phyloP scores from a whole-genome alignment of 129 eudicot genomes.

The Arctium lappa region DNA sequence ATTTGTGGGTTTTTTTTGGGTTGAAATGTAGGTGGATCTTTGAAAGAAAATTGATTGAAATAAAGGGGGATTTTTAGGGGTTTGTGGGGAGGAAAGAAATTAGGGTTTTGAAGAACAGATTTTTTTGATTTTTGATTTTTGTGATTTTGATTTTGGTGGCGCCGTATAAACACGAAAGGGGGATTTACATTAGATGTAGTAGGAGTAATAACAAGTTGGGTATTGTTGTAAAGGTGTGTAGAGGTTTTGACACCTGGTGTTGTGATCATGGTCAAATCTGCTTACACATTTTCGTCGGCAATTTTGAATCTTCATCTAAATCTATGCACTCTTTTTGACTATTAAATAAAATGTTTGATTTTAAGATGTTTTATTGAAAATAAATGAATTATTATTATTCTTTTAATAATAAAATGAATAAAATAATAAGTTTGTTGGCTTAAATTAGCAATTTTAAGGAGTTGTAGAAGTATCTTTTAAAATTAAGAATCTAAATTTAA shows the following conservation, averaged over 20 bases:
- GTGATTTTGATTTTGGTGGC: neutral
- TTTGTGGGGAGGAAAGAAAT: neutral
- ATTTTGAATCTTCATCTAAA: slow-evolving; percentile 34
- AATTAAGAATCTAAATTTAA: too few relatives aligned
- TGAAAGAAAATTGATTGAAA: too few relatives aligned
- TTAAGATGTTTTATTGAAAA: neutral
- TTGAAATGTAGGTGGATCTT: slow-evolving; percentile 29
- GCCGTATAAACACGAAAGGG: slow-evolving; percentile 25
- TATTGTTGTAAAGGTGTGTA: slow-evolving; percentile 23
- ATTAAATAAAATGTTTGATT: neutral
- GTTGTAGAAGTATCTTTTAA: too few relatives aligned
- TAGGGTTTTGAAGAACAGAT: neutral
- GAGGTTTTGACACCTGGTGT: slow-evolving; percentile 38
- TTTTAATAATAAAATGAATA: too few relatives aligned
- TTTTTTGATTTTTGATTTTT: neutral
- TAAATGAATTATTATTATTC: neutral
- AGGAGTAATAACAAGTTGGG: slow-evolving; percentile 20
- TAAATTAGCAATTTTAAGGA: too few relatives aligned
- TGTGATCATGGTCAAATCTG: slow-evolving; percentile 34
- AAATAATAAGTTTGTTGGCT: too few relatives aligned
- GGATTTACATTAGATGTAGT: neutral
- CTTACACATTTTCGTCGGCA: slow-evolving; percentile 36
- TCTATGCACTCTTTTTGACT: slow-evolving; percentile 21
- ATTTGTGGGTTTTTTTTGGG: slow-evolving; percentile 12
- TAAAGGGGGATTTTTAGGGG: neutral